Percentiles rank a stretch among this genome's conserved stretches.
These are phyloP conservation scores for Nannizziopsis barbatae DNA, from an alignment of 2,329 filamentous ascomycete genomes.

Conservation along the genomic window DNA sequence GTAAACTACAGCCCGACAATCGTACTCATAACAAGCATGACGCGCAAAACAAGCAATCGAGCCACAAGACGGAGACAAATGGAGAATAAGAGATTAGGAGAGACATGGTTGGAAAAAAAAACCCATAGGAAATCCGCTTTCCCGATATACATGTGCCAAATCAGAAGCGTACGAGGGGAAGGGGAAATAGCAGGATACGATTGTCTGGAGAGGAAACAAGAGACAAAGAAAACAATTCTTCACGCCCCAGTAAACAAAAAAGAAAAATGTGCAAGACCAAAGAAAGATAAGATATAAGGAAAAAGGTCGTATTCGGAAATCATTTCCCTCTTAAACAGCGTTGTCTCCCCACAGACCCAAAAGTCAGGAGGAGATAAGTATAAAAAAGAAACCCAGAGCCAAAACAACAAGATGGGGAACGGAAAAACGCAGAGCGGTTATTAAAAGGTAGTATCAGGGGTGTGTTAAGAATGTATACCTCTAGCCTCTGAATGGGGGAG, in stretches of 20 bases:
- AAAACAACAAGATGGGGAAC: neutral
- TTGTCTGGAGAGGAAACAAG: no score
- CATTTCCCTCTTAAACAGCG: no score
- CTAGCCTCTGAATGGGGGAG: neutral
- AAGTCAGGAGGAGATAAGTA: no score
- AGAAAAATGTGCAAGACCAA: no score
- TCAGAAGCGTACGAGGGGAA: no score
- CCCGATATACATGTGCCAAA: no score
- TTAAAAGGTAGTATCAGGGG: conserved; percentile 4
- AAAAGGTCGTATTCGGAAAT: no score
- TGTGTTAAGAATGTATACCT: conserved; percentile 3
- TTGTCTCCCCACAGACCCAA: no score
- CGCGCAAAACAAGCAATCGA: neutral
- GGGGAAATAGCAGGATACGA: no score
- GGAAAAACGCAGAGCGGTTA: neutral
- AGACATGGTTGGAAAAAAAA: neutral
- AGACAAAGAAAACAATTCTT: no score
- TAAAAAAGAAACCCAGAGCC: neutral
- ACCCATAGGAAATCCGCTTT: neutral
- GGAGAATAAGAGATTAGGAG: neutral
- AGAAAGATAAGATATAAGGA: no score
- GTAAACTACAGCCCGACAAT: neutral
- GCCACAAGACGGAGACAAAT: neutral
- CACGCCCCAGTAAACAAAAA: no score
- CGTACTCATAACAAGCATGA: neutral